phyloP scores from a whole-genome alignment of 1,284 basidiomycete species.

The Leccinum pachyderme region DNA sequence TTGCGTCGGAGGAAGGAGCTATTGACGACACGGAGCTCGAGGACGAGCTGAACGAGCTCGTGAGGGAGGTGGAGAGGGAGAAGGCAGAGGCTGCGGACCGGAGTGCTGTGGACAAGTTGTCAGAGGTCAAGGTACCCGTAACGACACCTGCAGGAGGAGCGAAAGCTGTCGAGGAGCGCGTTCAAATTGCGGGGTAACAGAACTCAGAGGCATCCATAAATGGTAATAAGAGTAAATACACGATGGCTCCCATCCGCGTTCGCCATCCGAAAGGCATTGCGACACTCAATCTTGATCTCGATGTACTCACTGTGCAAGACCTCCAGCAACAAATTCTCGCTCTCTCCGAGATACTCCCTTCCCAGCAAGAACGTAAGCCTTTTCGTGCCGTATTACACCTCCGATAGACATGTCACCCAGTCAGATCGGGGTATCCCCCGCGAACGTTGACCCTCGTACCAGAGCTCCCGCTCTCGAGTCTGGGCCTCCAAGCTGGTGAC shows the following conservation, averaged over 20 bases:
- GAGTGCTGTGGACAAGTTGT: constrained; percentile 20
- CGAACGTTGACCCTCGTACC: constrained; percentile 67
- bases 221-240: background rate
- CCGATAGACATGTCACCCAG: constrained; percentile 38
- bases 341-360: constrained; percentile 68
- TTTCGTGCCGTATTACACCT: background rate
- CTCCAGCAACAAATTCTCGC: constrained; percentile 70
- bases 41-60: constrained; percentile 53
- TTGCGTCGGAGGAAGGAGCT: constrained; percentile 48
- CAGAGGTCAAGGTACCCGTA: constrained; percentile 17
- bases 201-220: constrained; percentile 1
- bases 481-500: constrained; percentile 76
- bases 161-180: background rate
- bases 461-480: constrained; percentile 67
- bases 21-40: constrained; percentile 67
- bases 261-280: constrained; percentile 81
- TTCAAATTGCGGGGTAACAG: background rate
- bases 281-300: constrained; percentile 70
- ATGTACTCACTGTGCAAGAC: constrained; percentile 63
- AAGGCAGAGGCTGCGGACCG: constrained; percentile 23
- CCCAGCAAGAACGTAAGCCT: constrained; percentile 71
- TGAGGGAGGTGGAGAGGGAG: constrained; percentile 48
- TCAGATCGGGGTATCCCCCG: constrained; percentile 86
- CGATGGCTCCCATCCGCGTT: constrained; percentile 68
- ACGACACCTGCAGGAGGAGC: constrained; percentile 7